Evolutionary conservation across 306 rosid genomes (phyloP), one percentile per base, ranked within the genome.

Genomic region (Pueraria montana): DNA sequence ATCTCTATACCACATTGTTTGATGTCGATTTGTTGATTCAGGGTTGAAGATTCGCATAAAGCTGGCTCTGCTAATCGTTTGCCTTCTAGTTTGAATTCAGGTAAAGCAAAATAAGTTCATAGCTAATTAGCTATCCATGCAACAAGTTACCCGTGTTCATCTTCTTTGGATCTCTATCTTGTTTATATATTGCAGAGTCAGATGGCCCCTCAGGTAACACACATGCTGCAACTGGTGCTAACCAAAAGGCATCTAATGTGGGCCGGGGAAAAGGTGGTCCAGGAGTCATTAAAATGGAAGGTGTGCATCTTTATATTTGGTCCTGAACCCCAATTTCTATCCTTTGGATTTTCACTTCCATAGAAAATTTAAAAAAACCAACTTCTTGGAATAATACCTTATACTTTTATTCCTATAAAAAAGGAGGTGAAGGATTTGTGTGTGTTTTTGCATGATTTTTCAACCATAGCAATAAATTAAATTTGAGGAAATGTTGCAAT

Each of bases 31-130:
- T 40, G 38, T 84, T 84, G 79, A 68, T 72, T 81, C 89, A 96
- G 99, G 78, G 78, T 85, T 69, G 99, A 96, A 91, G 98, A 94
- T 82, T 79, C 88, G n/a, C 95, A 90, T 83, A 96, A 94, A 82
- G 85, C 73, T 77, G 94, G 96, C 71, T 82, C 91, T 56, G 67
- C 89, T 61, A 73, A 90, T 86, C 91, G 91, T 63, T 85, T 95
- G 87, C 50, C 91, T 59, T 91, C 98, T 64, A 84, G 77, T 87
- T 81, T 89, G 83, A 92, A 76, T 26, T 79, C 91, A 83, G 98
- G 98, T 93, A 82, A 84, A 88, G 72, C 52, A 53, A 82, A 66
- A 78, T 68, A 62, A 77, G 53, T 76, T 52, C 6, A 48, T 46
- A n/a, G 52, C 61, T 73, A 17, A 64, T 30, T 32, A 32, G 36